Percentiles rank a stretch among this genome's conserved stretches.
phyloP scores from a whole-genome alignment of 495 filamentous ascomycete genomes.

The Bacidia gigantensis region DNA sequence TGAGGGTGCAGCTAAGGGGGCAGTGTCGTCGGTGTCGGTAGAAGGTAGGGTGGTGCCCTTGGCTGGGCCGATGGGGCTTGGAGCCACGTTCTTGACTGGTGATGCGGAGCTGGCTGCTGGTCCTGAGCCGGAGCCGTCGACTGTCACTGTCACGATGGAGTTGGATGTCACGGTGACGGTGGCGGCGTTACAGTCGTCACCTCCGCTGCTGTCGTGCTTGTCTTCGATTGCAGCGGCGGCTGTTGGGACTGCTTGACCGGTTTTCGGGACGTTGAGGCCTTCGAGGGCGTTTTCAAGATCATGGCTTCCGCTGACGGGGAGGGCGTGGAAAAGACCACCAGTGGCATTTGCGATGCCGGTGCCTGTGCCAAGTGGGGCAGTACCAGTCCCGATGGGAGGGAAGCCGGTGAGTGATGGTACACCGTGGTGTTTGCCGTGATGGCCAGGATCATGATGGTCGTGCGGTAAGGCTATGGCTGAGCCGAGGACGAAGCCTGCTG shows the following conservation, averaged over 20 bases:
- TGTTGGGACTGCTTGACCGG: not conserved
- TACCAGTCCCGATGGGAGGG: not conserved
- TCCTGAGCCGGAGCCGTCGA: not conserved
- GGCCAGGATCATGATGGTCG: not conserved
- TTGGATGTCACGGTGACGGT: conserved; percentile 7
- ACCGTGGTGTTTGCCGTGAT: not conserved
- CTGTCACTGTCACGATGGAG: conserved; percentile 9
- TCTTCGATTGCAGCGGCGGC: not conserved
- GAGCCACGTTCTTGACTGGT: not conserved
- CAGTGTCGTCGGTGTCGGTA: not conserved
- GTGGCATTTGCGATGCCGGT: not conserved
- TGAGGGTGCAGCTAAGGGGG: not conserved
- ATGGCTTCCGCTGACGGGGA: not conserved
- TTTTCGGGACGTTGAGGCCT: not conserved
- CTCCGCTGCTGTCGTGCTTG: not conserved
- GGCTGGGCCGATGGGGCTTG: not conserved
- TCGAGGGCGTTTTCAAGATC: not conserved
- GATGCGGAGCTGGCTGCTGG: not conserved
- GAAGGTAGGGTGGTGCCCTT: not conserved
- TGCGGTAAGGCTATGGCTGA: not conserved
- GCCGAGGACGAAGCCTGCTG: not conserved
- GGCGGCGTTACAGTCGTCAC: not conserved
- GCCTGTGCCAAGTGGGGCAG: not conserved
- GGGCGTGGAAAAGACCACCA: not conserved
- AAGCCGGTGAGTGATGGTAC: too few relatives aligned